These are phyloP conservation scores for Candida ipomoeae DNA, from an alignment of 805 yeast species.

Conservation along the genomic window DNA sequence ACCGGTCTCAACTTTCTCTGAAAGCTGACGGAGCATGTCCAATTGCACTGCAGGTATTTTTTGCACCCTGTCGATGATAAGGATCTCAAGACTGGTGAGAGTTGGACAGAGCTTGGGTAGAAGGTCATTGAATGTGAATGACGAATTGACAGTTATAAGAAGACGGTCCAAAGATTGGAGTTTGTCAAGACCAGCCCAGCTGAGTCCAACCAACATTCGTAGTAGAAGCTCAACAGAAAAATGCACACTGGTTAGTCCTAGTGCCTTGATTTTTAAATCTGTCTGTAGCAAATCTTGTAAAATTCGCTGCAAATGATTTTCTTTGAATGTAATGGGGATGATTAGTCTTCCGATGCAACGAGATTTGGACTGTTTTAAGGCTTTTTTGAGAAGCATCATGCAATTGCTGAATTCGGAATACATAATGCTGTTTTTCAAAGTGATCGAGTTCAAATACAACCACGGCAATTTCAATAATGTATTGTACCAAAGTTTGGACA, in stretches of 20 bases:
- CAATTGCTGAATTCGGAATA: constrained; percentile 29
- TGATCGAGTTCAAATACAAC: constrained; percentile 21
- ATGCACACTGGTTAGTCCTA: constrained; percentile 1
- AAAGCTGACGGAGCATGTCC: neutral
- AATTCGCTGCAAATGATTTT: constrained; percentile 24
- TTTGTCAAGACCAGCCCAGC: constrained; percentile 25
- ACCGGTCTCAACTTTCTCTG: neutral
- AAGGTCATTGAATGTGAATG: constrained; percentile 8
- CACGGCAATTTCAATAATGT: constrained; percentile 23
- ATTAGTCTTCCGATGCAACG: constrained; percentile 20
- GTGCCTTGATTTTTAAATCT: neutral
- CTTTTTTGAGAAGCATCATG: constrained; percentile 23
- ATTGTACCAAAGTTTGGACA: constrained; percentile 32
- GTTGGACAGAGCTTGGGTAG: constrained; percentile 17
- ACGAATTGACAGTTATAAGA: constrained; percentile 25
- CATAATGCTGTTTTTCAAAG: constrained; percentile 24
- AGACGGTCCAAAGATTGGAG: neutral
- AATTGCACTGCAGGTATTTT: neutral
- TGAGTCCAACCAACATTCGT: constrained; percentile 21
- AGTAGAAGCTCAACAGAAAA: constrained; percentile 26
- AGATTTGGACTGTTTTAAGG: constrained; percentile 16
- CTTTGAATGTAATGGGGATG: constrained; percentile 20
- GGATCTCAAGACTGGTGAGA: constrained; percentile 21
- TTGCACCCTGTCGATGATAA: neutral
- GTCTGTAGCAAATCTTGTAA: constrained; percentile 1